A percentile compares a stretch with the other conserved stretches of the same genome.
Evolutionary conservation across 163 green algal genomes (phyloP).

Genomic region (Trebouxiophyceae sp.): DNA sequence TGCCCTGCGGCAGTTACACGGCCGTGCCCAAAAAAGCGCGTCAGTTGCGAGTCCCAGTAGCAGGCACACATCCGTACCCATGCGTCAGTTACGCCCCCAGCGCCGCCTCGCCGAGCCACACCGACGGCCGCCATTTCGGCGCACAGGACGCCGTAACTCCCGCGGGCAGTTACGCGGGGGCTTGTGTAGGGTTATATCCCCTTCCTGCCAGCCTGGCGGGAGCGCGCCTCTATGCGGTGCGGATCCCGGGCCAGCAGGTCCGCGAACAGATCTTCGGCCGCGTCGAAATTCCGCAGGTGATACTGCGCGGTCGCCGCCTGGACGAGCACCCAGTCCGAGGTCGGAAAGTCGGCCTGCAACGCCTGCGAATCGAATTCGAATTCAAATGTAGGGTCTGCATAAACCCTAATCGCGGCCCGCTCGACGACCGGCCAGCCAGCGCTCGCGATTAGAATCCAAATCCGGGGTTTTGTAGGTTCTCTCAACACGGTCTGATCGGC

Average conservation of each 20-base stretch:
- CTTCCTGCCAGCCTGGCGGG: too few species aligned
- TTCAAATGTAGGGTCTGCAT: not conserved
- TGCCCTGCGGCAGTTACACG: too few species aligned
- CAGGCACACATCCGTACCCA: too few species aligned
- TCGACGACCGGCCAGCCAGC: not conserved
- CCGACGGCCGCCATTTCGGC: too few species aligned
- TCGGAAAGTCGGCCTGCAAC: conserved; percentile 50
- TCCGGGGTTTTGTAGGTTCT: not conserved
- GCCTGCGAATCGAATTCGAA: conserved; percentile 17
- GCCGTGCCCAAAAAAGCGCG: too few species aligned
- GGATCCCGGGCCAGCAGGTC: conserved; percentile 68
- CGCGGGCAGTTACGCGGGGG: too few species aligned
- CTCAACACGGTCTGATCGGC: not conserved
- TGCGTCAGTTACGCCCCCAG: too few species aligned
- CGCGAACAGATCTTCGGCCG: conserved; percentile 74
- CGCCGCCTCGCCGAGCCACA: too few species aligned
- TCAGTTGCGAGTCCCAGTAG: too few species aligned
- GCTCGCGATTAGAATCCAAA: not conserved
- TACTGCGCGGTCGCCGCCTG: conserved; percentile 68
- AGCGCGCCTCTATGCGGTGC: conserved; percentile 55
- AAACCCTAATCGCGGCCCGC: not conserved
- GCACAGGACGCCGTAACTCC: too few species aligned
- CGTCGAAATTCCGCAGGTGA: conserved; percentile 80
- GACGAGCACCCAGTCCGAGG: conserved; percentile 48
- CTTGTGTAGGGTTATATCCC: too few species aligned